A percentile compares a stretch with the other conserved stretches of the same genome.
These are phyloP conservation scores for Cokeromyces recurvatus DNA, from an alignment of 371 early-diverging fungal genomes.

Conservation along the genomic window DNA sequence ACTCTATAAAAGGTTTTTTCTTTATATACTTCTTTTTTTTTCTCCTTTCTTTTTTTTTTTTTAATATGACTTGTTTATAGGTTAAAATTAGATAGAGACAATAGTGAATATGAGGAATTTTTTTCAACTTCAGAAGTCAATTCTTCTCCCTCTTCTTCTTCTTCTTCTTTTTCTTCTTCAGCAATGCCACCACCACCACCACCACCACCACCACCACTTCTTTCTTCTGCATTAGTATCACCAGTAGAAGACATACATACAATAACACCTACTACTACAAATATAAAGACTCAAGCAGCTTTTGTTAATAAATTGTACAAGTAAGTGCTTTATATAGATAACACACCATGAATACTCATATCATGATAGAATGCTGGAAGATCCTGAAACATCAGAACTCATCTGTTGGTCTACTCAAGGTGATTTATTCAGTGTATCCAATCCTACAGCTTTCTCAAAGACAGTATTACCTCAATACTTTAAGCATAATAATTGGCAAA, in stretches of 20 bases:
- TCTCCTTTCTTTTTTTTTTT: not conserved
- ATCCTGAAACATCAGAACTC: slow-evolving; percentile 47
- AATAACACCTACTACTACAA: not conserved
- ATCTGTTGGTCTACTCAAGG: slow-evolving; percentile 63
- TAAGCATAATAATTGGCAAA: slow-evolving; percentile 84
- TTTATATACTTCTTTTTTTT: not conserved
- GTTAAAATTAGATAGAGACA: slow-evolving; percentile 9
- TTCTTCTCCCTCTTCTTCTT: not conserved
- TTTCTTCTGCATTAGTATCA: too few species aligned
- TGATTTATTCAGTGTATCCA: slow-evolving; percentile 59
- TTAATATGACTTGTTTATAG: slow-evolving; percentile 1
- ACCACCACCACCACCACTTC: too few species aligned
- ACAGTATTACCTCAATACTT: slow-evolving; percentile 70
- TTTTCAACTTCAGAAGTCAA: not conserved
- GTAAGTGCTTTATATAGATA: slow-evolving; percentile 29
- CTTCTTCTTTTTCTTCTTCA: too few species aligned
- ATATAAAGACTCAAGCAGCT: slow-evolving; percentile 54
- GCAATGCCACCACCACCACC: too few species aligned
- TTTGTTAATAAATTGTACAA: slow-evolving; percentile 70
- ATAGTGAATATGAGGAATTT: slow-evolving; percentile 1
- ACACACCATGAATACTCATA: too few species aligned
- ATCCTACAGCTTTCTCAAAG: slow-evolving; percentile 54
- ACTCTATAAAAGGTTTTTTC: slow-evolving; percentile 13
- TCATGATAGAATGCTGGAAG: slow-evolving; percentile 59
- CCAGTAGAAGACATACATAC: not conserved